phyloP scores from a whole-genome alignment of 257 asterid genomes.

The Henckelia pumila region DNA sequence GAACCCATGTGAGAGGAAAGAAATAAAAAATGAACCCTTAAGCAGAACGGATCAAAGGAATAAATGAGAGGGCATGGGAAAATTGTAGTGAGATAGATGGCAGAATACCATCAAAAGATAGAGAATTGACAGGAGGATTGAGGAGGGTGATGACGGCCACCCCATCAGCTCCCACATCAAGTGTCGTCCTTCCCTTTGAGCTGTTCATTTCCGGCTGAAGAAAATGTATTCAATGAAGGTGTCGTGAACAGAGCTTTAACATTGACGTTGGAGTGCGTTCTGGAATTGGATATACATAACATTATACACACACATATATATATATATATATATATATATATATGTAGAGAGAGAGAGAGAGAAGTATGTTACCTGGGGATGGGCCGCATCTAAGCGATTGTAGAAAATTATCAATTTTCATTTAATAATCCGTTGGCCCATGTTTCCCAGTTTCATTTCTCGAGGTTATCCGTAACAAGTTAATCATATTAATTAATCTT shows the following conservation, averaged over 20 bases:
- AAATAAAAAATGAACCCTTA: background rate
- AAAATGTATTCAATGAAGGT: no score
- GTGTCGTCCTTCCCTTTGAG: constrained; percentile 63
- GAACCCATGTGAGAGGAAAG: constrained; percentile 20
- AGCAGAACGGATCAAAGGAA: constrained; percentile 3
- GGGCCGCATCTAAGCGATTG: no score
- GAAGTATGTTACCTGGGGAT: background rate
- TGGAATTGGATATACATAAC: no score
- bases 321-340: no score
- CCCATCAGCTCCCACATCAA: constrained; percentile 93
- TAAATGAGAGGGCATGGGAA: background rate
- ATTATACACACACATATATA: no score
- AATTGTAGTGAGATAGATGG: background rate
- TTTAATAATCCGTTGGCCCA: background rate
- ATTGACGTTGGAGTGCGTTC: no score
- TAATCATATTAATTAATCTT: no score
- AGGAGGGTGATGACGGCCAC: constrained; percentile 83
- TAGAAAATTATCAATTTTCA: background rate
- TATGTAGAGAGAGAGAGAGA: no score
- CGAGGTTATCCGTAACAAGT: background rate
- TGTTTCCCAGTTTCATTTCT: background rate
- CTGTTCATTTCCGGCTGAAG: constrained; percentile 32
- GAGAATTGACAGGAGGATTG: constrained; percentile 98
- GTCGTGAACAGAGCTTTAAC: no score
- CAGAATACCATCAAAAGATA: constrained; percentile 78